These are phyloP conservation scores for Salix brachista DNA, from an alignment of 345 rosid genomes.

Conservation along the genomic window DNA sequence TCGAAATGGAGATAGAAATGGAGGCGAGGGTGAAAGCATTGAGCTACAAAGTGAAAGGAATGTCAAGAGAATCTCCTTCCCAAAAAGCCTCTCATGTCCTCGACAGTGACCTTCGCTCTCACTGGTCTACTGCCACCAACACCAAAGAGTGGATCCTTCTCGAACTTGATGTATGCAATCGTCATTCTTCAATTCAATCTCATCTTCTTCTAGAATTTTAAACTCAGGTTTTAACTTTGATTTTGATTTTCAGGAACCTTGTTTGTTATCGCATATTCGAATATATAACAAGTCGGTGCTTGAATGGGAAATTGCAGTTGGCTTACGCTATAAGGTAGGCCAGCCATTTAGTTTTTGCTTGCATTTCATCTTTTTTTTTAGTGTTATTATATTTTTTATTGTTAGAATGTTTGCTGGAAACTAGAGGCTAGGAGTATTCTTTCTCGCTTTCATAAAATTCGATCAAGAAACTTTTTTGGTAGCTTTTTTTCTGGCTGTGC, in stretches of 20 bases:
- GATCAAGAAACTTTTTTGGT: not conserved
- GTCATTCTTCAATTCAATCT: not conserved
- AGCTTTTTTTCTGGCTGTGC: not conserved
- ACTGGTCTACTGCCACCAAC: slow-evolving; percentile 86
- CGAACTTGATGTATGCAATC: slow-evolving; percentile 57
- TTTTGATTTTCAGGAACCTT: slow-evolving; percentile 59
- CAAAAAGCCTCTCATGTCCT: slow-evolving; percentile 70
- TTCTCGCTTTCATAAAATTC: too few species aligned
- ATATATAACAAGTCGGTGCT: slow-evolving; percentile 83
- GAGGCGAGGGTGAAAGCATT: slow-evolving; percentile 66
- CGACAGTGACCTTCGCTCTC: slow-evolving; percentile 75
- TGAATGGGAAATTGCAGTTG: slow-evolving; percentile 84
- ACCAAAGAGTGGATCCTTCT: slow-evolving; percentile 87
- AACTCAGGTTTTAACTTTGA: not conserved
- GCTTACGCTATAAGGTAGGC: slow-evolving; percentile 72
- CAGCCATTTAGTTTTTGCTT: not conserved
- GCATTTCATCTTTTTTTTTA: not conserved
- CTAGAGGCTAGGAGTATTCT: too few species aligned
- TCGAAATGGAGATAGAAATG: slow-evolving; percentile 63
- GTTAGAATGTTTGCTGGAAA: not conserved
- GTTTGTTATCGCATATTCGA: slow-evolving; percentile 66
- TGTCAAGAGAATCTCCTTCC: slow-evolving; percentile 71
- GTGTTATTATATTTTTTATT: not conserved
- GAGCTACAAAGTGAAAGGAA: slow-evolving; percentile 68
- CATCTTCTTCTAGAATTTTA: not conserved